Conservation (phyloP, 495 filamentous ascomycete genomes). For the Oidiodendron maius region DNA sequence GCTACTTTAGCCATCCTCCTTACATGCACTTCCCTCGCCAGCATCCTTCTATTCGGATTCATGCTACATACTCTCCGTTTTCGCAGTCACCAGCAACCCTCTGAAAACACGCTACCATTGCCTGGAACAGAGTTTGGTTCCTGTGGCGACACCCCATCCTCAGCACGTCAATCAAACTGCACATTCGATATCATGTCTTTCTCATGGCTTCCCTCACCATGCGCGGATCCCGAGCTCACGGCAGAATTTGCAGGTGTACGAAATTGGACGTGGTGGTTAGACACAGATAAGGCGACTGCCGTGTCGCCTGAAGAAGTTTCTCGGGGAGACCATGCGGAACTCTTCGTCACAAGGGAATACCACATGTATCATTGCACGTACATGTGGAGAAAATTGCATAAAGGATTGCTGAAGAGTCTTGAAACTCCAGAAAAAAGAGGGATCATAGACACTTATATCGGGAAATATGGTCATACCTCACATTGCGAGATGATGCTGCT, state of each 20-base stretch:
- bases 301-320: constrained; percentile 1
- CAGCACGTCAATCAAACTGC: constrained; percentile 1
- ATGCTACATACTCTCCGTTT: neutral
- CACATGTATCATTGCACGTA: constrained; percentile 7
- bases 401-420: neutral
- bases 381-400: constrained; percentile 5
- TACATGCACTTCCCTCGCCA: neutral
- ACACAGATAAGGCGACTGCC: neutral
- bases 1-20: neutral
- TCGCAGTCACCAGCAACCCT: neutral
- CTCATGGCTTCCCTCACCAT: neutral
- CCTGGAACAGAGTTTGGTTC: neutral
- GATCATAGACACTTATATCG: constrained; percentile 1
- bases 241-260: neutral
- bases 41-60: neutral
- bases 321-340: neutral
- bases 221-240: neutral
- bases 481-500: constrained; percentile 8
- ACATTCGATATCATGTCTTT: constrained; percentile 6
- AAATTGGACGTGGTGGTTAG: constrained; percentile 5
- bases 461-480: neutral
- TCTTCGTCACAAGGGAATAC: constrained; percentile 4
- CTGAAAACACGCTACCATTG: neutral
- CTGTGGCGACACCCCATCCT: constrained; percentile 1
- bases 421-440: neutral